Evolutionary conservation across 345 rosid species (phyloP).

Genomic region (Lenwebbia sp.): DNA sequence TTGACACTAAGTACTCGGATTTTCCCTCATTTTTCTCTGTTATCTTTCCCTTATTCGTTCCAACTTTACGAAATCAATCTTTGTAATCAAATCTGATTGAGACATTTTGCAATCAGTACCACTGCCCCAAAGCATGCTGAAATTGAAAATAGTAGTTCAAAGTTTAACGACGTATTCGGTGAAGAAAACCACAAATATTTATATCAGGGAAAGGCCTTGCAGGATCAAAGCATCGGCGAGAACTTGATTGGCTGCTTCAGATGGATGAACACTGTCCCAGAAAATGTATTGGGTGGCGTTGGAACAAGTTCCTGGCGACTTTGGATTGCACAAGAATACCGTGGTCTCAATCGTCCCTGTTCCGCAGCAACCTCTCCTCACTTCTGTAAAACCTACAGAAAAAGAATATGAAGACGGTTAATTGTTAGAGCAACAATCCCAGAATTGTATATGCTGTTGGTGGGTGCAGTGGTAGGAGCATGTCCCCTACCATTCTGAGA

Average conservation of each 20-base stretch:
- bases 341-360: slow-evolving; percentile 82
- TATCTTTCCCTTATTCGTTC: neutral
- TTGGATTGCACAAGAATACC: slow-evolving; percentile 57
- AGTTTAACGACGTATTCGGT: neutral
- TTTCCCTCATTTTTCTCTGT: neutral
- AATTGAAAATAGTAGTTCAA: neutral
- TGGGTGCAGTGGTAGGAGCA: neutral
- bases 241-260: slow-evolving; percentile 81
- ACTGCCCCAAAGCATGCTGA: neutral
- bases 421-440: neutral
- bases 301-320: slow-evolving; percentile 64
- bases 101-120: neutral
- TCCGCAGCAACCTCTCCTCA: slow-evolving; percentile 86
- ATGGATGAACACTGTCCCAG: slow-evolving; percentile 93
- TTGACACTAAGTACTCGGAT: neutral
- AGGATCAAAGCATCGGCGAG: slow-evolving; percentile 54
- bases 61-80: neutral
- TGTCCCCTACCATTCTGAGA: slow-evolving; percentile 32
- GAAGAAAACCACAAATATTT: neutral
- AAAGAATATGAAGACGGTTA: neutral
- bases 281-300: slow-evolving; percentile 83
- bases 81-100: neutral
- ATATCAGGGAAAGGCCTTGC: slow-evolving; percentile 60
- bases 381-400: slow-evolving; percentile 61
- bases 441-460: neutral